phyloP scores from a whole-genome alignment of 2,329 filamentous ascomycete genomes.

The Mycogone perniciosa region DNA sequence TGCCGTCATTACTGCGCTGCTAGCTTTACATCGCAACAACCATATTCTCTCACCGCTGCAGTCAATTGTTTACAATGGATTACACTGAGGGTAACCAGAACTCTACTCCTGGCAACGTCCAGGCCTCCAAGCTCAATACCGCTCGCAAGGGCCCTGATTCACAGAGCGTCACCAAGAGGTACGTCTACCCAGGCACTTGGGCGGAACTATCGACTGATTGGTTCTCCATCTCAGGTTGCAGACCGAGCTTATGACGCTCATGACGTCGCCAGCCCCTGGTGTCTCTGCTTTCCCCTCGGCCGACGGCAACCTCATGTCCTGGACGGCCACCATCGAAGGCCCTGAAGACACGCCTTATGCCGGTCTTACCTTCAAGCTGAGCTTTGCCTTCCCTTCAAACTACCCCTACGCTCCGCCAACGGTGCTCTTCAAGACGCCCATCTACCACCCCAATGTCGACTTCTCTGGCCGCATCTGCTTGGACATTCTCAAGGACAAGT shows the following conservation, averaged over 20 bases:
- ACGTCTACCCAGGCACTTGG: constrained; percentile 9
- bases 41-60: background rate
- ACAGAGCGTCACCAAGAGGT: constrained; percentile 76
- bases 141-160: constrained; percentile 56
- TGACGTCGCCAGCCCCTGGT: constrained; percentile 89
- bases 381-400: constrained; percentile 82
- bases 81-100: constrained; percentile 57
- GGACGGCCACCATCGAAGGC: constrained; percentile 90
- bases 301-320: constrained; percentile 83
- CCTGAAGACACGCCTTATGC: constrained; percentile 89
- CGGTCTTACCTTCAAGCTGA: constrained; percentile 82
- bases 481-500: constrained; percentile 98
- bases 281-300: constrained; percentile 91
- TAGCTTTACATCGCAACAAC: no score
- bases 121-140: constrained; percentile 55
- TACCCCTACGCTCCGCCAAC: constrained; percentile 90
- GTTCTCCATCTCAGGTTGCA: constrained; percentile 59
- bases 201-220: constrained; percentile 6
- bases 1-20: no score
- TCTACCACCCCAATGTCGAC: constrained; percentile 98
- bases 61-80: constrained; percentile 28
- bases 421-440: constrained; percentile 95
- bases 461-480: constrained; percentile 95
- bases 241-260: constrained; percentile 96
- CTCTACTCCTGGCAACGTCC: constrained; percentile 54